Evolutionary conservation across 345 rosid species (phyloP).

Genomic region (Pugionium dolabratum): DNA sequence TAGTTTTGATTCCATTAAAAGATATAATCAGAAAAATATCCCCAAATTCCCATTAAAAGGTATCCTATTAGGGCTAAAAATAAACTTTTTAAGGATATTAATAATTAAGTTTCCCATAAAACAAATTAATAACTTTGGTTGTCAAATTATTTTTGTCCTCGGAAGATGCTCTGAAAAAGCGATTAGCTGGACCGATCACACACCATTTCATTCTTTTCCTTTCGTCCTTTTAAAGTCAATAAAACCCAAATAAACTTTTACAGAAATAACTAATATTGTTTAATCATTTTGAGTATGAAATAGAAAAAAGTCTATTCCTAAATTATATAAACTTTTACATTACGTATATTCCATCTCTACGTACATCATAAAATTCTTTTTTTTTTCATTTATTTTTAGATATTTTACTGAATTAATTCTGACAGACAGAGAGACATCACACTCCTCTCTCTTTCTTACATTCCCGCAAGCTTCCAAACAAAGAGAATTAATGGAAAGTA

Average conservation of each 20-base stretch:
- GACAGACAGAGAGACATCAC: conserved; percentile 42
- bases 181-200: conserved; percentile 51
- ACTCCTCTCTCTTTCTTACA: conserved; percentile 45
- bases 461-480: conserved; percentile 86
- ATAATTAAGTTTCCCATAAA: conserved; percentile 40
- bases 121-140: conserved; percentile 49
- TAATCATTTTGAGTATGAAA: conserved; percentile 37
- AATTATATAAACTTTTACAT: conserved; percentile 37
- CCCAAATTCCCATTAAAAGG: not conserved
- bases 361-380: conserved; percentile 33
- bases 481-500: conserved; percentile 91
- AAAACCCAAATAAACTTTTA: conserved; percentile 40
- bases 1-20: not conserved
- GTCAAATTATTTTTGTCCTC: conserved; percentile 52
- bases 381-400: not conserved
- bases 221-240: conserved; percentile 56
- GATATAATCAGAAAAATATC: too few species aligned
- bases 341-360: conserved; percentile 34
- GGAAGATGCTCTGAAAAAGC: conserved; percentile 61
- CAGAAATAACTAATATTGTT: conserved; percentile 37
- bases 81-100: conserved; percentile 63
- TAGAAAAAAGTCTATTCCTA: conserved; percentile 31
- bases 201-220: conserved; percentile 35
- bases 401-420: conserved; percentile 27
- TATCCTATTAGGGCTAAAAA: conserved; percentile 52